phyloP scores from a whole-genome alignment of 306 rosid genomes.

The Clitoria ternatea region DNA sequence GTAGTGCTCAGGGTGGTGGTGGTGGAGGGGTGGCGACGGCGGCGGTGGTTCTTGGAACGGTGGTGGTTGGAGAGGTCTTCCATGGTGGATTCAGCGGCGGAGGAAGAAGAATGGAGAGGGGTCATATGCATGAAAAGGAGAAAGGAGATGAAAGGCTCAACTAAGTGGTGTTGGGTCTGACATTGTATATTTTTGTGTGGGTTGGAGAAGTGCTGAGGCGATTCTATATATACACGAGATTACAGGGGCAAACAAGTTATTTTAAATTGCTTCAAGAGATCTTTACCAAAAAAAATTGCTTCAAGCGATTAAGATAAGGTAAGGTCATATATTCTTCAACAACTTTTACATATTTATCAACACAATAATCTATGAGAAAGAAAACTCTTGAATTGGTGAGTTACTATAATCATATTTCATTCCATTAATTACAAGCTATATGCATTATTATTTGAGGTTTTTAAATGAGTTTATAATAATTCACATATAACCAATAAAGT shows the following conservation, averaged over 20 bases:
- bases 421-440: no score
- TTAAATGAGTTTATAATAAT: no score
- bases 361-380: no score
- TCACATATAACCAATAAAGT: no score
- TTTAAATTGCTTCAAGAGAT: no score
- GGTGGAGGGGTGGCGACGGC: slow-evolving; percentile 16
- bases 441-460: no score
- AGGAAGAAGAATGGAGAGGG: slow-evolving; percentile 35
- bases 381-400: no score
- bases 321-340: background rate
- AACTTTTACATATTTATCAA: no score
- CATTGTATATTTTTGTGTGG: background rate
- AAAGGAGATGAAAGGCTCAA: background rate
- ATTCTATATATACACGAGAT: background rate
- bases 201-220: background rate
- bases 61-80: slow-evolving; percentile 27
- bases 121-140: slow-evolving; percentile 21
- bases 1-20: slow-evolving; percentile 28
- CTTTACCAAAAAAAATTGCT: no score
- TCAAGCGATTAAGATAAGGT: background rate
- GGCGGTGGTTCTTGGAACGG: slow-evolving; percentile 30
- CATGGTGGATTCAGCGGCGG: slow-evolving; percentile 36
- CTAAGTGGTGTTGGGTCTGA: background rate
- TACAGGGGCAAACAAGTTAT: background rate
- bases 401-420: no score